phyloP scores from a whole-genome alignment of 176 grass and related monocot genomes.

The Aegilops bicornis region DNA sequence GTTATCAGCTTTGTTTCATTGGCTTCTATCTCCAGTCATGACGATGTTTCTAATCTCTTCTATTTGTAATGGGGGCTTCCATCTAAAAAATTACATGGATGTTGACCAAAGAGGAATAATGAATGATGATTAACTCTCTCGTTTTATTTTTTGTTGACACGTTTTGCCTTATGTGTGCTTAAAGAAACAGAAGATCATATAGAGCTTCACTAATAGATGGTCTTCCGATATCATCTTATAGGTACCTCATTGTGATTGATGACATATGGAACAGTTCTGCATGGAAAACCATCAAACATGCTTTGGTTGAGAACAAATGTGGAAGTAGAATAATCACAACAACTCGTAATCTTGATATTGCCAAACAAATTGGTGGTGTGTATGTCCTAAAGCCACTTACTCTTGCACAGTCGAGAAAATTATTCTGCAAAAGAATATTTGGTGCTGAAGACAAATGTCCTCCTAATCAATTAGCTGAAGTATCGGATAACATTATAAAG shows the following conservation, averaged over 20 bases:
- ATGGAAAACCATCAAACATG: not conserved
- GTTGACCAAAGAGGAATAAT: too few relatives aligned
- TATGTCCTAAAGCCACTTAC: not conserved
- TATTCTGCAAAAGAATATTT: constrained; percentile 2
- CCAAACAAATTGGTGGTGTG: not conserved
- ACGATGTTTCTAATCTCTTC: too few relatives aligned
- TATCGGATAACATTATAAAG: not conserved
- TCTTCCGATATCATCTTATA: not conserved
- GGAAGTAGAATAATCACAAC: constrained; percentile 22
- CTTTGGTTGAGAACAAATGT: not conserved
- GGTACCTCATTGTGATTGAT: constrained; percentile 23
- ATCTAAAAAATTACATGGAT: too few relatives aligned
- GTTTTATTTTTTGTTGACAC: not conserved
- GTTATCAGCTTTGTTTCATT: too few relatives aligned
- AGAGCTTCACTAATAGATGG: not conserved
- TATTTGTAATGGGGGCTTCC: too few relatives aligned
- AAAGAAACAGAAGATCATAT: not conserved
- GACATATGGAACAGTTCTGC: not conserved
- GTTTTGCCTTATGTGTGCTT: not conserved
- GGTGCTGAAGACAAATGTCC: not conserved
- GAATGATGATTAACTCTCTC: too few relatives aligned
- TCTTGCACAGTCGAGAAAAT: not conserved
- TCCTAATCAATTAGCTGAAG: not conserved
- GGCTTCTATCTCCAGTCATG: too few relatives aligned
- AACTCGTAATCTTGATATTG: constrained; percentile 6